Conservation (phyloP, 768 basidiomycete genomes). For the Russula brevipes region DNA sequence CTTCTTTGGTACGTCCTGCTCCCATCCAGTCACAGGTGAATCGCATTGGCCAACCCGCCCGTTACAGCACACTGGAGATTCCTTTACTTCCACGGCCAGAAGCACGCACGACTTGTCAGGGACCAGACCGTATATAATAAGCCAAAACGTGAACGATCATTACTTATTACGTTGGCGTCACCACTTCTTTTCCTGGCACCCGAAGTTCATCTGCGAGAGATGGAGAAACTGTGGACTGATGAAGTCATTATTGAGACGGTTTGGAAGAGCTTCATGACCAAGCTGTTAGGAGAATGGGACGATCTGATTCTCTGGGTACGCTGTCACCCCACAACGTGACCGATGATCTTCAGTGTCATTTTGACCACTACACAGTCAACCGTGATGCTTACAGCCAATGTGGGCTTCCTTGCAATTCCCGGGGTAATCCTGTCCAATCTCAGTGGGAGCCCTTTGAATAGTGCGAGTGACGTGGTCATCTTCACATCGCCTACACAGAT, state of each 20-base stretch:
- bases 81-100: slow-evolving; percentile 18
- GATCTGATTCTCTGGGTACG: slow-evolving; percentile 15
- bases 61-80: slow-evolving; percentile 18
- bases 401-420: slow-evolving; percentile 36
- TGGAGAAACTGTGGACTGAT: slow-evolving; percentile 14
- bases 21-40: neutral
- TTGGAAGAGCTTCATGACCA: slow-evolving; percentile 16
- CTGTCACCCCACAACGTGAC: neutral
- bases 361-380: slow-evolving; percentile 27
- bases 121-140: slow-evolving; percentile 1
- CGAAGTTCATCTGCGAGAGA: slow-evolving; percentile 6
- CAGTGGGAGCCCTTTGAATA: neutral
- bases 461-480: neutral
- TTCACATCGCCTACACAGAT: slow-evolving; percentile 42
- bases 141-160: neutral
- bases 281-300: slow-evolving; percentile 7
- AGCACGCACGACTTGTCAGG: slow-evolving; percentile 6
- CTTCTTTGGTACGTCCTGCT: slow-evolving; percentile 4
- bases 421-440: slow-evolving; percentile 23
- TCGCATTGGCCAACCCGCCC: neutral
- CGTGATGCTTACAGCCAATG: slow-evolving; percentile 34
- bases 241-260: slow-evolving; percentile 7
- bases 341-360: neutral
- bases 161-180: slow-evolving; percentile 16
- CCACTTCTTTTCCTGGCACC: slow-evolving; percentile 18